phyloP scores from a whole-genome alignment of 179 eudicot genomes.

The Heliamphora pulchella region DNA sequence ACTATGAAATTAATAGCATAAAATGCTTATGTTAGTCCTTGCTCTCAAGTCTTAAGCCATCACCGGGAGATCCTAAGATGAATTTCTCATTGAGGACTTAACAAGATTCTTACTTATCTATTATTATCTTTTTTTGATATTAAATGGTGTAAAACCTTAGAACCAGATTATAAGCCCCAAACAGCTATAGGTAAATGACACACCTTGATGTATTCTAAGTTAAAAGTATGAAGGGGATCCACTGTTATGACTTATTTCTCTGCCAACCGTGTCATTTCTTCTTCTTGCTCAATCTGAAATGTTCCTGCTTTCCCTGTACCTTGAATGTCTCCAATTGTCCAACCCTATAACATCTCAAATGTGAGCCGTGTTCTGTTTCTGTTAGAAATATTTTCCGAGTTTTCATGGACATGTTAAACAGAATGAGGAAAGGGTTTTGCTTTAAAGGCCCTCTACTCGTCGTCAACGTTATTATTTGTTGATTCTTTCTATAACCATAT shows the following conservation, averaged over 20 bases:
- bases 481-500: neutral
- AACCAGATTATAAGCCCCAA: neutral
- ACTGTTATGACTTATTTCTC: neutral
- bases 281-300: no score
- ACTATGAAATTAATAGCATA: neutral
- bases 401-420: neutral
- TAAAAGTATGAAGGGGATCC: neutral
- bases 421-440: neutral
- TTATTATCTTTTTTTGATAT: no score
- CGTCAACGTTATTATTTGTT: neutral
- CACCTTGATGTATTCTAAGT: neutral
- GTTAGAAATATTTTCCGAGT: neutral
- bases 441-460: neutral
- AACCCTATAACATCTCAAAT: neutral
- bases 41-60: neutral
- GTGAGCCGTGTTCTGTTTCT: neutral
- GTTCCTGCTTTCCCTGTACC: neutral
- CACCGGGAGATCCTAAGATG: neutral
- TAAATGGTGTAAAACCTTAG: neutral
- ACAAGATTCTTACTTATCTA: neutral
- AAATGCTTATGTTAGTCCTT: no score
- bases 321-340: neutral
- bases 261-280: neutral
- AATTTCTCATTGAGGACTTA: neutral
- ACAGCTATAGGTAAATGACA: neutral